phyloP scores from a whole-genome alignment of 75 land plant genomes.

The Pinus taeda region DNA sequence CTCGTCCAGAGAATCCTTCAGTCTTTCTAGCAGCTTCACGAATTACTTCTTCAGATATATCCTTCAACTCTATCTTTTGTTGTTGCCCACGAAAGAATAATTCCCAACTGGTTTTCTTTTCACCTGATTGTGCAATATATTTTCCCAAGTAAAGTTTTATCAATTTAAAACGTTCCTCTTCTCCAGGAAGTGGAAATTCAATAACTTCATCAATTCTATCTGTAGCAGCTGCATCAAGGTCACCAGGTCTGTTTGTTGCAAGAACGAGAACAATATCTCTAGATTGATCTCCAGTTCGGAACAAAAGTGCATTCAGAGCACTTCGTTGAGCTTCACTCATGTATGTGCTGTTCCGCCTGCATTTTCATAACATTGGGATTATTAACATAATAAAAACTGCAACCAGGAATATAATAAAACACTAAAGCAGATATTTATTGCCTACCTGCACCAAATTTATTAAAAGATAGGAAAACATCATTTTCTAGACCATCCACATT shows the following conservation, averaged over 20 bases:
- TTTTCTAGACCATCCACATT: background rate
- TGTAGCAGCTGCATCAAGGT: conserved; percentile 84
- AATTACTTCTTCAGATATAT: conserved; percentile 73
- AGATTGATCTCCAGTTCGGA: conserved; percentile 97
- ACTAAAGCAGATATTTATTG: background rate
- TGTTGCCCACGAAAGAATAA: conserved; percentile 43
- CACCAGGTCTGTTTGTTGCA: conserved; percentile 95
- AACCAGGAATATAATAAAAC: background rate
- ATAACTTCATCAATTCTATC: conserved; percentile 94
- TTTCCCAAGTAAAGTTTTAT: conserved; percentile 75
- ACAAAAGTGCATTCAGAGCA: conserved; percentile 93
- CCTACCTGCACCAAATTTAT: background rate
- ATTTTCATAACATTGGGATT: conserved; percentile 1
- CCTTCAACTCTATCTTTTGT: conserved; percentile 66
- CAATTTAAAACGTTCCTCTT: conserved; percentile 79
- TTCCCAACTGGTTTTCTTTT: conserved; percentile 17
- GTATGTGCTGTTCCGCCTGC: conserved; percentile 85
- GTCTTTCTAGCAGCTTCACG: conserved; percentile 79
- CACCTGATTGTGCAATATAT: conserved; percentile 53
- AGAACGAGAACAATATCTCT: conserved; percentile 88
- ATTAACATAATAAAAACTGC: conserved; percentile 1
- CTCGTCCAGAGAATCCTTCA: conserved; percentile 96
- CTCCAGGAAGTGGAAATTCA: conserved; percentile 92
- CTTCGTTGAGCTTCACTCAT: conserved; percentile 99
- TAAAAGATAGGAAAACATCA: background rate